Evolutionary conservation across 345 rosid genomes (phyloP).

Genomic region (Cardamine occulta): DNA sequence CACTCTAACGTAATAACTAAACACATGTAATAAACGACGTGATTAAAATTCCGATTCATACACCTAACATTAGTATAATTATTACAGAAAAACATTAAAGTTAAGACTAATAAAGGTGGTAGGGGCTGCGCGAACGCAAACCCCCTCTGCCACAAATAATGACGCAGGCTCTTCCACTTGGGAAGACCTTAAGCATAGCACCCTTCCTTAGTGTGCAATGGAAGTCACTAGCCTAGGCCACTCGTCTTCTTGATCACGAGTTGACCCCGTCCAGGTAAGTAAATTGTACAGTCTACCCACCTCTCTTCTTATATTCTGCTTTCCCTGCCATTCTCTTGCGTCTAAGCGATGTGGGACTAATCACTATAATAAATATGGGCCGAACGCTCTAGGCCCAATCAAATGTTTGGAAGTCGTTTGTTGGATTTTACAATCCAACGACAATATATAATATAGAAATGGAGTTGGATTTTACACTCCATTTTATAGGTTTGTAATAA

Average conservation of each 20-base stretch:
- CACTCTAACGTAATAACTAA: too few relatives aligned
- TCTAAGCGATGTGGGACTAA: slow-evolving; percentile 29
- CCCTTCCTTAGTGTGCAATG: slow-evolving; percentile 41
- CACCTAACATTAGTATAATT: too few relatives aligned
- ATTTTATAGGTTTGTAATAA: too few relatives aligned
- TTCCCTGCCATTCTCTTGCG: rapidly evolving
- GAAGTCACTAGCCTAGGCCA: slow-evolving; percentile 46
- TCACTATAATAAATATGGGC: neutral
- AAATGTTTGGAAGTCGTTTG: neutral
- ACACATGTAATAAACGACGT: too few relatives aligned
- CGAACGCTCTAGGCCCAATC: slow-evolving; percentile 9
- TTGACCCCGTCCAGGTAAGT: slow-evolving; percentile 50
- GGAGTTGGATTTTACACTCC: neutral
- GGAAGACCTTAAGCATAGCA: slow-evolving; percentile 42
- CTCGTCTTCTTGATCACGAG: slow-evolving; percentile 29
- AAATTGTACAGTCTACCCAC: neutral
- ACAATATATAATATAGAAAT: neutral
- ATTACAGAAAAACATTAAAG: neutral
- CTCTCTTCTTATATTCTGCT: neutral
- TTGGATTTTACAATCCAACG: too few relatives aligned
- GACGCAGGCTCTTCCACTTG: slow-evolving; percentile 56
- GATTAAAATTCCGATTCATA: too few relatives aligned
- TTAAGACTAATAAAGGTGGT: neutral
- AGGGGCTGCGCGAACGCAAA: slow-evolving; percentile 60
- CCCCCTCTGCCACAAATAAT: slow-evolving; percentile 57